Conservation (phyloP, 345 rosid genomes). For the Moricandia moricandioides region DNA sequence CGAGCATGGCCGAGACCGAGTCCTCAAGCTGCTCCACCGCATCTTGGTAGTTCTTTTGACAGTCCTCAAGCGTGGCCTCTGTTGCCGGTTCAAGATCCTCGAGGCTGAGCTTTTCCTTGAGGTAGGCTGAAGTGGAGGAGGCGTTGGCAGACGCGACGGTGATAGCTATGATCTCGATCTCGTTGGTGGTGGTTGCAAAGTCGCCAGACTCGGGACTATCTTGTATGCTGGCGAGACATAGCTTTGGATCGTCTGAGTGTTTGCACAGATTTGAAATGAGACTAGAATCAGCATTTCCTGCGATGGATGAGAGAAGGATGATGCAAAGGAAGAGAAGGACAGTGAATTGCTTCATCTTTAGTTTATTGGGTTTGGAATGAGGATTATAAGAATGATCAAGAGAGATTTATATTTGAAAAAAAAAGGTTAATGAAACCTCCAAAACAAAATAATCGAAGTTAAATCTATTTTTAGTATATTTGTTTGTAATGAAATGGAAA, state of each 20-base stretch:
- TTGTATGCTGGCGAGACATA: slow-evolving; percentile 48
- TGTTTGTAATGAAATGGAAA: neutral
- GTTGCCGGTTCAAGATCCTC: slow-evolving; percentile 37
- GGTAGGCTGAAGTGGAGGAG: slow-evolving; percentile 34
- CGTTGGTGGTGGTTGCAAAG: slow-evolving; percentile 32
- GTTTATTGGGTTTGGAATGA: neutral
- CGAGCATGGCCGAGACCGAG: slow-evolving; percentile 47
- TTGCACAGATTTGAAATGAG: slow-evolving; percentile 37
- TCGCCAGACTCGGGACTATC: slow-evolving; percentile 38
- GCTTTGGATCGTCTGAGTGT: slow-evolving; percentile 27
- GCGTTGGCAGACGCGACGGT: slow-evolving; percentile 44
- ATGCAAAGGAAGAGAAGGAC: slow-evolving; percentile 15
- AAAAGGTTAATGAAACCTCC: no score
- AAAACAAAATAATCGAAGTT: neutral
- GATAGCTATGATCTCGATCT: slow-evolving; percentile 51
- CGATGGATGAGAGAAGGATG: neutral
- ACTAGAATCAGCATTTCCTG: slow-evolving; percentile 3
- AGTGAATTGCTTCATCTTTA: slow-evolving; percentile 26
- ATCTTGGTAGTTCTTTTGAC: slow-evolving; percentile 49
- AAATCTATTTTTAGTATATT: neutral
- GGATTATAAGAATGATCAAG: neutral
- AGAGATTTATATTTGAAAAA: slow-evolving; percentile 3
- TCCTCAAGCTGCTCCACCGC: slow-evolving; percentile 59
- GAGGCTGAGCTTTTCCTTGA: slow-evolving; percentile 28
- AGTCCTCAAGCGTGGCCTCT: slow-evolving; percentile 52